Conservation (phyloP, 768 basidiomycete genomes). For the Suillus plorans region DNA sequence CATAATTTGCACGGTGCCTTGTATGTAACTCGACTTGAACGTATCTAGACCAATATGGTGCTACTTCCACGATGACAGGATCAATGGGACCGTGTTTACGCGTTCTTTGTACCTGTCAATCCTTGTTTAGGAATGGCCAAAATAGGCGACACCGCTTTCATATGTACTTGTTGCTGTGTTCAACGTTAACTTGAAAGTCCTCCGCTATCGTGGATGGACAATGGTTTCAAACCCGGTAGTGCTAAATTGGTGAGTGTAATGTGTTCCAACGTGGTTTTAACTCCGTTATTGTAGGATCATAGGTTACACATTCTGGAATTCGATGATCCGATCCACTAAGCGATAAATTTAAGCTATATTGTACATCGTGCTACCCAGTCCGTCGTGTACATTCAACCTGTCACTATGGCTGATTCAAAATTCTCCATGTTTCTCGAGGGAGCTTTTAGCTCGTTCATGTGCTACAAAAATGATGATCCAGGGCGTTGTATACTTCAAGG, state of each 20-base stretch:
- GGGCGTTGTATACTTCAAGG: no score
- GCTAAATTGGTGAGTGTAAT: background rate
- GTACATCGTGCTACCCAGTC: background rate
- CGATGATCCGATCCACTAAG: background rate
- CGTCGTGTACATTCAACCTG: background rate
- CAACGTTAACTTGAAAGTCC: background rate
- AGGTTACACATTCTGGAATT: background rate
- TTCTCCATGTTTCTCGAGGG: constrained; percentile 15
- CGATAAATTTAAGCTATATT: no score
- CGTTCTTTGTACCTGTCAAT: background rate
- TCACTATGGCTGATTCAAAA: constrained; percentile 14
- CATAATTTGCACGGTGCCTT: background rate
- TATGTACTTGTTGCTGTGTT: background rate
- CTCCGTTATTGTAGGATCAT: background rate
- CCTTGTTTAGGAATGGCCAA: background rate
- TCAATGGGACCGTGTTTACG: background rate
- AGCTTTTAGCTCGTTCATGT: constrained; percentile 5
- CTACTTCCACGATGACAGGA: background rate
- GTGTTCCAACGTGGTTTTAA: background rate
- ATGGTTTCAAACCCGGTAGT: background rate
- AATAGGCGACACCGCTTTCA: background rate
- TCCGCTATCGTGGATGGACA: background rate
- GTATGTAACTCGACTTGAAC: background rate
- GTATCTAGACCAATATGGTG: background rate
- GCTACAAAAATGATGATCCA: constrained; percentile 16